Evolutionary conservation across 257 asterid genomes (phyloP).

Genomic region (Linaria vulgaris): DNA sequence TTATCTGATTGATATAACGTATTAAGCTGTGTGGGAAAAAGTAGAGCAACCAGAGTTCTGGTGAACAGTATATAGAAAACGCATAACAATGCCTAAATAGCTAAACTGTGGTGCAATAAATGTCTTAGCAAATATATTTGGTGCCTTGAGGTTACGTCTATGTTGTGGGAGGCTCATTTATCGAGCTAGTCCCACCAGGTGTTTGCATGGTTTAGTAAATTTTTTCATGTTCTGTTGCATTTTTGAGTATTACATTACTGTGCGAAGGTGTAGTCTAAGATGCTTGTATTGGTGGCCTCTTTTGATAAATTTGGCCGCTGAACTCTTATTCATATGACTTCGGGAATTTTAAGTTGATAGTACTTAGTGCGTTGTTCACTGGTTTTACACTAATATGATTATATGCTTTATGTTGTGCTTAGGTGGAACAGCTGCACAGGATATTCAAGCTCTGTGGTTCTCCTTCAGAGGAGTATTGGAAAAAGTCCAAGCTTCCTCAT

Average conservation of each 20-base stretch:
- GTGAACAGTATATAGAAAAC: not conserved
- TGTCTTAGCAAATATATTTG: not conserved
- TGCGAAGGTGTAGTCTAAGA: not conserved
- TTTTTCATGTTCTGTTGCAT: no score
- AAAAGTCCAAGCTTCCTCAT: conserved; percentile 75
- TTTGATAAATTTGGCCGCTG: not conserved
- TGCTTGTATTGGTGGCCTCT: conserved; percentile 11
- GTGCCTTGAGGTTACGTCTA: not conserved
- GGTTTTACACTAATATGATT: conserved; percentile 3
- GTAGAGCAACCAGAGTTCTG: not conserved
- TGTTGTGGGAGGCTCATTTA: not conserved
- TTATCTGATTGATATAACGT: not conserved
- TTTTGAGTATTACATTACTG: not conserved
- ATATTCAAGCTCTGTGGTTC: conserved; percentile 92
- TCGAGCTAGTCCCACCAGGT: conserved; percentile 1
- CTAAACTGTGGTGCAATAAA: not conserved
- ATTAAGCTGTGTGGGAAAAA: not conserved
- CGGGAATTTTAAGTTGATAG: not conserved
- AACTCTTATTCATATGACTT: not conserved
- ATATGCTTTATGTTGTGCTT: conserved; percentile 21
- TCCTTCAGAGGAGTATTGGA: conserved; percentile 84
- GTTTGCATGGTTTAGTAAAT: not conserved
- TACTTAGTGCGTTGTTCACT: not conserved
- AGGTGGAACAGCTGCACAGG: conserved; percentile 94
- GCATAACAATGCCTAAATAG: not conserved